Conservation (phyloP, 176 grass and related monocot species). For the Microstegium vimineum region DNA sequence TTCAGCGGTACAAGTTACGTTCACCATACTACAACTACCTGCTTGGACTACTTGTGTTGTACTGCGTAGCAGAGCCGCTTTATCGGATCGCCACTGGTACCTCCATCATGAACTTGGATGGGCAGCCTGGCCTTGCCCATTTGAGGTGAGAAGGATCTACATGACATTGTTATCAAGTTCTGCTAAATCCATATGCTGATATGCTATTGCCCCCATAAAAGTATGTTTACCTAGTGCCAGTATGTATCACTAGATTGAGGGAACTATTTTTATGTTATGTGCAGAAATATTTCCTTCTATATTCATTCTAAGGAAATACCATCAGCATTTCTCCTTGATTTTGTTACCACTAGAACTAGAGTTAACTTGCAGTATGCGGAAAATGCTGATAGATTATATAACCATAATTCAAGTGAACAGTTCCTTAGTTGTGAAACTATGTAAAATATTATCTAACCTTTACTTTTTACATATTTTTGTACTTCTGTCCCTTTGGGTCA, state of each 20-base stretch:
- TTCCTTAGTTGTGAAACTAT: not conserved
- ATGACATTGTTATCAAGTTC: not conserved
- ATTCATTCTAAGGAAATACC: no score
- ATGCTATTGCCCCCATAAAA: not conserved
- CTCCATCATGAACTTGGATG: slow-evolving; percentile 83
- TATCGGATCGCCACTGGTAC: slow-evolving; percentile 60
- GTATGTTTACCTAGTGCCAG: not conserved
- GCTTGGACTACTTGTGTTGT: slow-evolving; percentile 49
- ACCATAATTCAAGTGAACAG: not conserved
- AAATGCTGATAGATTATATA: not conserved
- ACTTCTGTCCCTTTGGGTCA: slow-evolving; percentile 9
- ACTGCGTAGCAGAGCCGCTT: slow-evolving; percentile 57
- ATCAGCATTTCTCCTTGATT: slow-evolving; percentile 21
- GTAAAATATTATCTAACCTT: not conserved
- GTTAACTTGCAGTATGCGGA: not conserved
- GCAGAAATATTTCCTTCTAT: not conserved
- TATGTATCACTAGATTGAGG: not conserved
- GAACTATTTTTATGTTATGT: not conserved
- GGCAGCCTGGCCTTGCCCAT: slow-evolving; percentile 69
- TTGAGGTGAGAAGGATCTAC: slow-evolving; percentile 54
- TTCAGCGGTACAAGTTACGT: slow-evolving; percentile 65
- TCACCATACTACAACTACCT: slow-evolving; percentile 73
- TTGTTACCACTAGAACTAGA: not conserved
- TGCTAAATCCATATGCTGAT: not conserved
- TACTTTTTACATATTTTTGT: not conserved